Evolutionary conservation across 345 rosid genomes (phyloP), one percentile per base, ranked within the genome.

Genomic region (Angophora floribunda): DNA sequence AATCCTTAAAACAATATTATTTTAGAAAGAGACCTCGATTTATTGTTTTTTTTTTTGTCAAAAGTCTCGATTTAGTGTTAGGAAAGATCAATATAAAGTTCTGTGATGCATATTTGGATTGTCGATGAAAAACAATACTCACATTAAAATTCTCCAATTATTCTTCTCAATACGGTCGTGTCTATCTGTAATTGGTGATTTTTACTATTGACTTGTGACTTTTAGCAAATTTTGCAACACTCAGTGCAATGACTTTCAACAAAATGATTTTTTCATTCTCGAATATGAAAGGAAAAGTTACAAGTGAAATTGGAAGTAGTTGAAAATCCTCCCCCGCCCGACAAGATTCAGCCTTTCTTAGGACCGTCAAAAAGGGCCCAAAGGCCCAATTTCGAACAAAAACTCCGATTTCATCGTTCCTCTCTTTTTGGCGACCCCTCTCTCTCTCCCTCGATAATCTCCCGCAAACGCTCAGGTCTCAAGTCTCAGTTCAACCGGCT

Each of bases 81-180:
- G 15, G 17, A 7, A 61, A 28, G 17, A 61, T 61, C 4, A 3
- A 32, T 61, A 13, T 0, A 1, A 0, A 17, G 28, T n/a, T n/a
- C n/a, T 0, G 2, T 13, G 2, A 13, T 67, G 16, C 15, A 67
- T 32, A 15, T 32, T 16, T 15, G 79, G 13, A 36, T 10, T 36
- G 6, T 9, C 3, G 47, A 36, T 0, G 24, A 17, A 17, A 70
- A 36, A 36, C 8, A 9, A 36, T 3, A 19, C 82, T 21, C 80
- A 1, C 24, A 7, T 36, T 36, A 17, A 36, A 32, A 41, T 36
- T 70, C 80, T 70, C 47, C 80, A 9, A 70, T 70, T 17, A 8
- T 70, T 36, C 26, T 17, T 70, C 36, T 70, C 47, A 17, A 17
- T 36, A 36, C 13, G 3, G 21, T 17, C 47, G 13, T 9, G 47